These are phyloP conservation scores for Eruca vesicaria DNA, from an alignment of 441 rosid genomes.

Conservation along the genomic window DNA sequence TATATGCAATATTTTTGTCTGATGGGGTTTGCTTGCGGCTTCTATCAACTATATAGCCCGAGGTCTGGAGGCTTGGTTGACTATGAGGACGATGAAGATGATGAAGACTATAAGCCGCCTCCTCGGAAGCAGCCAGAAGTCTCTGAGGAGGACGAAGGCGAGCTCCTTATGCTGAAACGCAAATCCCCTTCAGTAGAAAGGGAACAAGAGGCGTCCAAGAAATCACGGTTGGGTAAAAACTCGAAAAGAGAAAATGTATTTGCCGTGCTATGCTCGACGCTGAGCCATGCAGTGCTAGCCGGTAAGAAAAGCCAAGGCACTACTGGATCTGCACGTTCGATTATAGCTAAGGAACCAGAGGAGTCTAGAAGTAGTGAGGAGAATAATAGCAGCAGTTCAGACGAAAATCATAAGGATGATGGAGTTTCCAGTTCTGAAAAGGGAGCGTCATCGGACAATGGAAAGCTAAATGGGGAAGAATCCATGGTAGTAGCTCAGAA, in stretches of 20 bases:
- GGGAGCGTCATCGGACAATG: conserved; percentile 53
- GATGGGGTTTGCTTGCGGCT: conserved; percentile 10
- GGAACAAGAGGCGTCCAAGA: conserved; percentile 67
- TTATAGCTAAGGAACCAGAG: conserved; percentile 41
- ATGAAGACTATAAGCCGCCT: conserved; percentile 88
- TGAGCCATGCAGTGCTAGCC: conserved; percentile 88
- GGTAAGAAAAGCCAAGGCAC: conserved; percentile 50
- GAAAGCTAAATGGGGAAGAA: conserved; percentile 74
- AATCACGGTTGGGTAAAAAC: conserved; percentile 60
- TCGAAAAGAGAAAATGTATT: conserved; percentile 62
- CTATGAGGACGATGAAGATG: conserved; percentile 96
- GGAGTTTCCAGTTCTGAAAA: conserved; percentile 53
- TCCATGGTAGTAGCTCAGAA: conserved; percentile 59
- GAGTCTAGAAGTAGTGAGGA: conserved; percentile 40
- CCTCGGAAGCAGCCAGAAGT: conserved; percentile 67
- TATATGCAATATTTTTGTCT: background rate
- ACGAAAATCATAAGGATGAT: conserved; percentile 55
- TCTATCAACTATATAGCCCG: conserved; percentile 40
- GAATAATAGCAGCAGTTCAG: conserved; percentile 39
- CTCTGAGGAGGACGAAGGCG: conserved; percentile 78
- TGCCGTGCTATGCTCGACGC: conserved; percentile 80
- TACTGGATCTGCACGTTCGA: conserved; percentile 28
- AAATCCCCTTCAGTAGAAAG: conserved; percentile 59
- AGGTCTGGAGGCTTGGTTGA: conserved; percentile 90
- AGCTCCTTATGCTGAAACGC: conserved; percentile 71